phyloP scores from a whole-genome alignment of 2,329 filamentous ascomycete species.

The Monilinia vaccinii-corymbosi region DNA sequence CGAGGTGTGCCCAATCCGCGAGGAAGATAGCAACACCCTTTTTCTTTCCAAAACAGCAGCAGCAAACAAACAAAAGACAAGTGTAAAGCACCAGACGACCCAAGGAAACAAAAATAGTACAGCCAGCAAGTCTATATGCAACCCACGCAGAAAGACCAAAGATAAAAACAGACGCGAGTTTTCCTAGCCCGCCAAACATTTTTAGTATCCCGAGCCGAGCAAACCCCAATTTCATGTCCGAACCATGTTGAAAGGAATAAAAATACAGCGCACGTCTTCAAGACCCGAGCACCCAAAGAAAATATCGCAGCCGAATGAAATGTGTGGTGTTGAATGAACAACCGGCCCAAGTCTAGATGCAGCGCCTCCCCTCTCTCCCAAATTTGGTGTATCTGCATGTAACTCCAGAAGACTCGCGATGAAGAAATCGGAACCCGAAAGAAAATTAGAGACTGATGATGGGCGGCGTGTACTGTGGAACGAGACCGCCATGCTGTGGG shows the following conservation, averaged over 20 bases:
- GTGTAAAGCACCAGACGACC: constrained; percentile 7
- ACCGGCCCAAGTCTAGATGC: constrained; percentile 20
- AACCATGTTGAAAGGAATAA: constrained; percentile 10
- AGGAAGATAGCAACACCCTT: constrained; percentile 9
- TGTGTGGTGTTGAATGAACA: constrained; percentile 11
- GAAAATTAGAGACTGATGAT: not conserved
- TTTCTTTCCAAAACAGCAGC: constrained; percentile 7
- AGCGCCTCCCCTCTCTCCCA: constrained; percentile 17
- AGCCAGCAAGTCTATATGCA: constrained; percentile 12
- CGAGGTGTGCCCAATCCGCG: constrained; percentile 10
- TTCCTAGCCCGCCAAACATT: constrained; percentile 7
- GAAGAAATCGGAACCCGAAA: constrained; percentile 1
- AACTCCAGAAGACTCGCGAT: constrained; percentile 6
- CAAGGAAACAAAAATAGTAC: constrained; percentile 6
- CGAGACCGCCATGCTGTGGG: constrained; percentile 16
- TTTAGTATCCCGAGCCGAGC: constrained; percentile 10
- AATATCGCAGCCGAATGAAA: constrained; percentile 8
- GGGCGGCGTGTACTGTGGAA: constrained; percentile 20
- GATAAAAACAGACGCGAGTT: constrained; percentile 1
- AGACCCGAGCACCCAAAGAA: constrained; percentile 5
- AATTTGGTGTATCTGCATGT: constrained; percentile 3
- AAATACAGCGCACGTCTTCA: constrained; percentile 12
- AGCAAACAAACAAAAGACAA: not conserved
- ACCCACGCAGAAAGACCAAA: constrained; percentile 4
- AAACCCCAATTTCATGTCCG: constrained; percentile 11